Base-by-base conservation (phyloP, 2,329 filamentous ascomycete species). In the Herpotrichia juniperi region DNA sequence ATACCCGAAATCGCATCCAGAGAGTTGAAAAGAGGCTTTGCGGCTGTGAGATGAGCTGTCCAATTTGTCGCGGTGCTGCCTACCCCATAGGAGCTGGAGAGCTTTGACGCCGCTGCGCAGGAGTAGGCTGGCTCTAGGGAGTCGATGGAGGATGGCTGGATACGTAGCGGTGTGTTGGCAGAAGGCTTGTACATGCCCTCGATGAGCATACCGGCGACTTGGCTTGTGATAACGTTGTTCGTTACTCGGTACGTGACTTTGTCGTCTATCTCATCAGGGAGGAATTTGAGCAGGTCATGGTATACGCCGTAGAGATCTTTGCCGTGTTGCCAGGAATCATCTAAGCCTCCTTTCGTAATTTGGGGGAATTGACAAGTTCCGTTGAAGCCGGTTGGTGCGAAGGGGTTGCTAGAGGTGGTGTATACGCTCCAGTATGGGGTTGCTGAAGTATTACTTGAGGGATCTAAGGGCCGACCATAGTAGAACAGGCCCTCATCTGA, bases 281-380 rank as follows among this genome's bases (percentile, higher is more conserved):
- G 76, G 68, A 93, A 90, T 2, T 76, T 67, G 0, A 94, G 79
- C 4, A 90, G 75, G 55, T 84, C 82, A 62, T 87, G 83, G 67
- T 96, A 94, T 8, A 93, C 89, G n/a, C 75, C 82, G 64, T 86
- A 91, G 0, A 94, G 74, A 66, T 94, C 90, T n/a, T 77, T 79
- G 9, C 91, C 90, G 70, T 94, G 91, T 57, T 87, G 81, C 78
- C 83, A 88, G 12, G 87, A 88, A 72, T 94, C 90, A 42, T 87
- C 83, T 0, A 94, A 79, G 0, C 91, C 90, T 16, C 76, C 81
- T 1, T 81, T 75, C 0, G 89, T 92, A 63, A 94, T 89, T 70
- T 94, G 91, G 0, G 90, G 91, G 68, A 93, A 94, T 61, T 89
- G 86, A 61, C 91, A 94, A 11, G 83, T 86, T 2, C 89, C 89